These are phyloP conservation scores for Closterium sp. DNA, from an alignment of 139 green algal genomes.

Conservation along the genomic window DNA sequence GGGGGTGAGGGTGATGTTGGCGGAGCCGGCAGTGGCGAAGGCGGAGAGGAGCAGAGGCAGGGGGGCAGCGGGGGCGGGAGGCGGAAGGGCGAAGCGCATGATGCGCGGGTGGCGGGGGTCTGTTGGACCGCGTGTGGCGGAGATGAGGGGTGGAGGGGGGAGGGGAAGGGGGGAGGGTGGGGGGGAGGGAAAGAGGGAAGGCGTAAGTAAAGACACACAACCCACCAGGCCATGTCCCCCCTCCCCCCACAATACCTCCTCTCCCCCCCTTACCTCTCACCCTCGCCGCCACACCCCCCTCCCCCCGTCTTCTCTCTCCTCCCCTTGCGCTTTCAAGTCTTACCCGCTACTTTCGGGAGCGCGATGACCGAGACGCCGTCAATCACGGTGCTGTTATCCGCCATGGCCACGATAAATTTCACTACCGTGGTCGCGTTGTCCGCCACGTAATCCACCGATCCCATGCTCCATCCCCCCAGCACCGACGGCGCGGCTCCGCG, in stretches of 20 bases:
- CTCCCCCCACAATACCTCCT: not conserved
- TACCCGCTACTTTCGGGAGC: not conserved
- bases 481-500: not conserved
- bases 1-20: not conserved
- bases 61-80: not conserved
- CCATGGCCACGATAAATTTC: not conserved
- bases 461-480: not conserved
- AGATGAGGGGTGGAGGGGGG: not conserved
- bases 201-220: not conserved
- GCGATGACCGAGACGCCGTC: not conserved
- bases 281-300: too few species aligned
- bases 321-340: not conserved
- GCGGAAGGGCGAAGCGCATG: not conserved
- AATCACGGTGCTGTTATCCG: not conserved
- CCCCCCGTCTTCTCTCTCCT: too few species aligned
- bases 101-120: not conserved
- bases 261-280: too few species aligned
- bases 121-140: not conserved
- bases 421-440: not conserved
- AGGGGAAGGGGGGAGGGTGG: not conserved
- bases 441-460: not conserved
- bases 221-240: not conserved
- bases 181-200: not conserved
- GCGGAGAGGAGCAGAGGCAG: not conserved
- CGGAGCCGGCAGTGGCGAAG: not conserved